Evolutionary conservation across 805 yeast species (phyloP), one percentile per base, ranked within the genome.

Genomic region (Priceomyces haplophilus): DNA sequence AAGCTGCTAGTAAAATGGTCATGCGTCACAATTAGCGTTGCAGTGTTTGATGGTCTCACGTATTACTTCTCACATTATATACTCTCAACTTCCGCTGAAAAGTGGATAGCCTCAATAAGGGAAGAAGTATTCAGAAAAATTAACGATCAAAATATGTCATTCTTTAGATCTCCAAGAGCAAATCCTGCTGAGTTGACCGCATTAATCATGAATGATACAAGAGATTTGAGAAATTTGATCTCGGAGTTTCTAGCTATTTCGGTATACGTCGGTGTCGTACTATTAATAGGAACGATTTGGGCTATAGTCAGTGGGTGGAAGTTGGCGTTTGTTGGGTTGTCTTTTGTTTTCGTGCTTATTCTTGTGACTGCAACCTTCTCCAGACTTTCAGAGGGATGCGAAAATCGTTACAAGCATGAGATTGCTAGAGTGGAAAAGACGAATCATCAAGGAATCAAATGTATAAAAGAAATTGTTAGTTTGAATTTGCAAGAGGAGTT

Each of bases 251-350:
- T 87, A 23, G 69, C 82, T 7, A 73, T 82, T 0, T 34, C 79
- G 0, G 51, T 79, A 1, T 76, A 83, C 8, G 72, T 86, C 31
- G 38, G 76, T 2, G 65, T 80, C 0, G 71, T 88, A 37, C 65
- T 84, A 0, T 30, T 68, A 0, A 61, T 80, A 20, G 95, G 97
- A 3, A 47, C 82, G 3, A 65, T 79, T 5, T 93, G 97, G 97
- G 81, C 97, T 0, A 47, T 88, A 1, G 73, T 72, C 0, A 58
- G 73, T 8, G 96, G 97, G 0, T 93, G 98, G 98, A 85, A 83
- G 53, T 65, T 93, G 33, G 78, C 97, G 1, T 64, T 91, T 7
- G 93, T 88, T 1, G 95, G 96, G 1, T 53, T 90, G 8, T 75
- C 96, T 0, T 70, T 89, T 59, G 73, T 85, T 11, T 95, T 96